Conservation (phyloP, 2,329 filamentous ascomycete species). For the Eurotiales sp. region DNA sequence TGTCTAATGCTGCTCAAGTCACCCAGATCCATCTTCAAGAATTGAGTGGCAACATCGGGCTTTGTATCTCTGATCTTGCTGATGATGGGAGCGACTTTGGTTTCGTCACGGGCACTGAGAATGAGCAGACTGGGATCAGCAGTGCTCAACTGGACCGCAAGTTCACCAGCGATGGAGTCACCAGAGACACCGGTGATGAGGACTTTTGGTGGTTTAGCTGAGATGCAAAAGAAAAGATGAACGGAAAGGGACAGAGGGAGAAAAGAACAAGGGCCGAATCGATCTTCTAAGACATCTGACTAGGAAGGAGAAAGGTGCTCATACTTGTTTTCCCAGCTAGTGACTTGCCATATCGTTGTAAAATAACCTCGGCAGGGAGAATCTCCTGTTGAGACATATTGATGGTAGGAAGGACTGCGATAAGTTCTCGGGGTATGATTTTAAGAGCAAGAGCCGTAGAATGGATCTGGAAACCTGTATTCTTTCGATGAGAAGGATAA, state of each 20-base stretch:
- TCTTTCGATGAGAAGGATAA: too few species aligned
- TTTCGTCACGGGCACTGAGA: conserved; percentile 19
- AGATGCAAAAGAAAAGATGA: too few species aligned
- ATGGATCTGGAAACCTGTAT: too few species aligned
- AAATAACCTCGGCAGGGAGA: conserved; percentile 19
- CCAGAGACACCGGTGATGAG: conserved; percentile 23
- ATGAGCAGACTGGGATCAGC: conserved; percentile 21
- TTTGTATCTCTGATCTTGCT: conserved; percentile 19
- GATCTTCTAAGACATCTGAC: too few species aligned
- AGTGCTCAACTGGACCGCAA: conserved; percentile 20
- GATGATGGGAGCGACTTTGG: conserved; percentile 17
- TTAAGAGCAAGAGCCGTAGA: not conserved
- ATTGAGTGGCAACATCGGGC: conserved; percentile 18
- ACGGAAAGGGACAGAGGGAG: too few species aligned
- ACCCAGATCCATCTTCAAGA: conserved; percentile 20
- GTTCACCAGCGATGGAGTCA: conserved; percentile 23
- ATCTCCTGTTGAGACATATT: conserved; percentile 14
- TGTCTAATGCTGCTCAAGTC: conserved; percentile 15
- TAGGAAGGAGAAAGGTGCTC: not conserved
- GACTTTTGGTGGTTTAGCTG: conserved; percentile 11
- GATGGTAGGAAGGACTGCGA: too few species aligned
- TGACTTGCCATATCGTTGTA: conserved; percentile 19
- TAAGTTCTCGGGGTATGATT: conserved; percentile 10
- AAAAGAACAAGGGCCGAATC: too few species aligned
- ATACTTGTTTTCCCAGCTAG: conserved; percentile 21